phyloP scores from a whole-genome alignment of 371 early-diverging fungal species.

The Mortierella polycephala region DNA sequence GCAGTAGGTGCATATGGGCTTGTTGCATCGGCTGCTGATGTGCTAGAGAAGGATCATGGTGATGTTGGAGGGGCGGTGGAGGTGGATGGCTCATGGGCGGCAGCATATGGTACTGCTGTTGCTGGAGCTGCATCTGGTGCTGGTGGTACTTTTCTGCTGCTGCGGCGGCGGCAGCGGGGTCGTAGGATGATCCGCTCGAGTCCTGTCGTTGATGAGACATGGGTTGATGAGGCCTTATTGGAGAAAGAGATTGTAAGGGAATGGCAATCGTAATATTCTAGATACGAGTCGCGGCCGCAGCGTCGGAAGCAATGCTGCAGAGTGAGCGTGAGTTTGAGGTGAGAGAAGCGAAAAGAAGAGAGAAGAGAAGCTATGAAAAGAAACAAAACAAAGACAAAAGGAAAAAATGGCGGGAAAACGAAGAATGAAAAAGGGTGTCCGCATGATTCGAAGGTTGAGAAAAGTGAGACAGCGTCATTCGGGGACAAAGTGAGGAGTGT shows the following conservation, averaged over 20 bases:
- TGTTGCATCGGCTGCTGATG: constrained; percentile 52
- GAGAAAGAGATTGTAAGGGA: not conserved
- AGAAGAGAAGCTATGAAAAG: no score
- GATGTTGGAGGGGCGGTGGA: constrained; percentile 33
- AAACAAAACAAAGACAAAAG: no score
- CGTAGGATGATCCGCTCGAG: constrained; percentile 34
- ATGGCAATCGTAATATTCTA: not conserved
- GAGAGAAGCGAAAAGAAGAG: no score
- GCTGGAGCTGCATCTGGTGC: constrained; percentile 26
- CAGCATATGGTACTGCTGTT: constrained; percentile 20
- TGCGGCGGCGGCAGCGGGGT: constrained; percentile 26
- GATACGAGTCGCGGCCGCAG: not conserved
- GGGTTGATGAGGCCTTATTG: not conserved
- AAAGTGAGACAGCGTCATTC: no score
- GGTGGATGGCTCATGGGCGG: constrained; percentile 18
- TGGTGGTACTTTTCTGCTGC: constrained; percentile 23
- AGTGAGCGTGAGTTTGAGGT: no score
- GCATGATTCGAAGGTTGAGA: no score
- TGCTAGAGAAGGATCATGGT: constrained; percentile 28
- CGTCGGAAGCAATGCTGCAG: no score
- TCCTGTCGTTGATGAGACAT: constrained; percentile 39
- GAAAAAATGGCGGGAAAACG: no score
- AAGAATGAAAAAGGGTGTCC: no score
- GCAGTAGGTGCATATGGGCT: constrained; percentile 50
- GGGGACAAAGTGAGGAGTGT: no score